phyloP scores from a whole-genome alignment of 192 early-diverging fungal genomes.

The Linnemannia zychae region DNA sequence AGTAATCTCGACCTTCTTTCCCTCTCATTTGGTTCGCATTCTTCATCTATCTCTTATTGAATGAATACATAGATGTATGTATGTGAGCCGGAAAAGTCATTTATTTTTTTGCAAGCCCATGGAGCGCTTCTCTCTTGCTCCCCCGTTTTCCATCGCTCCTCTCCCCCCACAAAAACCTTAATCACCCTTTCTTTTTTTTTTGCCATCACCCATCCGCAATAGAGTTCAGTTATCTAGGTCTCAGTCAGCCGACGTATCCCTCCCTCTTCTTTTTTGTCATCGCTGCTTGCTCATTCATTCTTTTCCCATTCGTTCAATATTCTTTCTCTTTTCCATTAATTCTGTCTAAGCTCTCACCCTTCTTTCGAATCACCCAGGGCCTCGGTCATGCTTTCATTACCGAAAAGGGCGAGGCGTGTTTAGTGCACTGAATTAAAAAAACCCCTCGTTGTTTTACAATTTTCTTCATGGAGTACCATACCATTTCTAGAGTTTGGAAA shows the following conservation, averaged over 20 bases:
- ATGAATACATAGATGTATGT: neutral
- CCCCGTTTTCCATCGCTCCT: neutral
- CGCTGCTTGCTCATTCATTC: neutral
- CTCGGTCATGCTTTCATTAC: neutral
- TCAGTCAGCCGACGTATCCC: neutral
- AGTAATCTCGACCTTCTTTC: neutral
- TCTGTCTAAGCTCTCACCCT: neutral
- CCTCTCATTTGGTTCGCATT: neutral
- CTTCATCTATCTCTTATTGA: neutral
- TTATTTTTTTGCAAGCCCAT: neutral
- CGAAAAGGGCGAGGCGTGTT: neutral
- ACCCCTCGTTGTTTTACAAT: too few species aligned
- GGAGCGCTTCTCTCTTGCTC: neutral
- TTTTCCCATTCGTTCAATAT: neutral
- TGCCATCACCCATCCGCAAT: neutral
- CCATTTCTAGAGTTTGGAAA: too few species aligned
- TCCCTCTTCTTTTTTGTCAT: neutral
- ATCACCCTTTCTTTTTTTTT: neutral
- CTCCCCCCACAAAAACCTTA: neutral
- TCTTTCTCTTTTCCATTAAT: neutral
- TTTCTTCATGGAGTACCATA: too few species aligned
- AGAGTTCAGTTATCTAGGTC: neutral
- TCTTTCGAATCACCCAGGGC: neutral
- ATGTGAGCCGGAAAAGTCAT: constrained; percentile 3
- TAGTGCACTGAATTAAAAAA: neutral